phyloP scores from a whole-genome alignment of 2,329 filamentous ascomycete species.

The Colletotrichum destructivum region DNA sequence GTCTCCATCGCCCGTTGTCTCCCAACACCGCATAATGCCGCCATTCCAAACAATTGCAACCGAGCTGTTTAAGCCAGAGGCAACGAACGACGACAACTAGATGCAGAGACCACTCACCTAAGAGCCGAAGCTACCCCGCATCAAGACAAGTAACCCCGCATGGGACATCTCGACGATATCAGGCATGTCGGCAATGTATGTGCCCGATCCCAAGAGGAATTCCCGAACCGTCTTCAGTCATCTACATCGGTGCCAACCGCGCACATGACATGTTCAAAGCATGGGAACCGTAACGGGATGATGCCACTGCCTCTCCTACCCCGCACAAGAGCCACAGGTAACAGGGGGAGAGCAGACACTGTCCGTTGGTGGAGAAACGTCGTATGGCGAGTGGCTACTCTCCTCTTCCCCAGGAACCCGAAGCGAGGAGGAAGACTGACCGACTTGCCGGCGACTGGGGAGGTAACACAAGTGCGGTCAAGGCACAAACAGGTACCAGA shows the following conservation, averaged over 20 bases:
- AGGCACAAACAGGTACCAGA: background rate
- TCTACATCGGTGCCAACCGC: background rate
- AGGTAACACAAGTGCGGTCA: background rate
- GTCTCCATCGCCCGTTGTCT: too few species aligned
- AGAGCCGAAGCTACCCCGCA: conserved; percentile 1
- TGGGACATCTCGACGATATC: too few species aligned
- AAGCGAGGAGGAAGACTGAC: background rate
- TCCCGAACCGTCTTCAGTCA: background rate
- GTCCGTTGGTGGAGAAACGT: background rate
- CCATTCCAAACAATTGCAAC: background rate
- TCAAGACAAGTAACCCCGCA: background rate
- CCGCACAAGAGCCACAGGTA: background rate
- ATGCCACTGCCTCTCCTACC: conserved; percentile 1
- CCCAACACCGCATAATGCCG: too few species aligned
- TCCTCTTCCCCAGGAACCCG: background rate
- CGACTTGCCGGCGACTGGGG: background rate
- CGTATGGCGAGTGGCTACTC: background rate
- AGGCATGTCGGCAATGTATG: background rate
- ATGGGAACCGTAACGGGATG: background rate
- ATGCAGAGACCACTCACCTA: too few species aligned
- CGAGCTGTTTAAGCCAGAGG: background rate
- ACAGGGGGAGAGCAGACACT: background rate
- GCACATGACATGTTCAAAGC: too few species aligned
- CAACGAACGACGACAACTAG: background rate
- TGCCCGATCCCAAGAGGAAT: background rate